A percentile compares a stretch with the other conserved stretches of the same genome.
Evolutionary conservation across 257 asterid genomes (phyloP).

Genomic region (Solanum lignicaule): DNA sequence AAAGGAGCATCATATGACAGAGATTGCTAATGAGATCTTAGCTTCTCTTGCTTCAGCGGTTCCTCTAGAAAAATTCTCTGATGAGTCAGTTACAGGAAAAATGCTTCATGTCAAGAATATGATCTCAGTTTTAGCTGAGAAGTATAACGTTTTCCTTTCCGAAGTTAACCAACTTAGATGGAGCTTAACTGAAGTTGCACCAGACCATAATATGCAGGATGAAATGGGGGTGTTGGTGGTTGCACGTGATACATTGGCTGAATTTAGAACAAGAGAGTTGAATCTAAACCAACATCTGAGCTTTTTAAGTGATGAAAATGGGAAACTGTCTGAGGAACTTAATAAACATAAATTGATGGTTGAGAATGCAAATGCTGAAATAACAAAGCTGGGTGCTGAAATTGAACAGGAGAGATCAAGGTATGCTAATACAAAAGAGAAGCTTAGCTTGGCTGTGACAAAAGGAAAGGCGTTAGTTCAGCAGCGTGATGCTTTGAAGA

Average conservation of each 20-base stretch:
- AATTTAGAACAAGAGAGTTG: constrained; percentile 45
- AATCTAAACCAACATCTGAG: constrained; percentile 36
- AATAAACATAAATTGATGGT: constrained; percentile 38
- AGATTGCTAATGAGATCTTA: constrained; percentile 37
- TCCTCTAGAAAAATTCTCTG: constrained; percentile 34
- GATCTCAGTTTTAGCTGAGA: constrained; percentile 33
- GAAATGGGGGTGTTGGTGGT: constrained; percentile 36
- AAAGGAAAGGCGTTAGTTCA: constrained; percentile 98
- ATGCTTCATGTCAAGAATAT: constrained; percentile 49
- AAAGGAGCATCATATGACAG: constrained; percentile 39
- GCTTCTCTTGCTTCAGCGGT: constrained; percentile 32
- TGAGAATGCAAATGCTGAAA: constrained; percentile 54
- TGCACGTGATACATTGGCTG: constrained; percentile 43
- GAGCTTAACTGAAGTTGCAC: constrained; percentile 37
- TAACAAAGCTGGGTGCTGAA: constrained; percentile 47
- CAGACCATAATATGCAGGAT: constrained; percentile 33
- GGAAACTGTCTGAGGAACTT: constrained; percentile 49
- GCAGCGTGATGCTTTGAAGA: constrained; percentile 79
- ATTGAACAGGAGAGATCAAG: constrained; percentile 71
- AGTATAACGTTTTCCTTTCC: constrained; percentile 37
- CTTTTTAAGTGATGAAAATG: constrained; percentile 46
- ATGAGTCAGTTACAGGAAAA: constrained; percentile 41
- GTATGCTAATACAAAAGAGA: constrained; percentile 81
- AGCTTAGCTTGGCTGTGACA: constrained; percentile 94
- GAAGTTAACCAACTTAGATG: constrained; percentile 45